Conservation (phyloP, 2,329 filamentous ascomycete species). For the Xylaria multiplex region DNA sequence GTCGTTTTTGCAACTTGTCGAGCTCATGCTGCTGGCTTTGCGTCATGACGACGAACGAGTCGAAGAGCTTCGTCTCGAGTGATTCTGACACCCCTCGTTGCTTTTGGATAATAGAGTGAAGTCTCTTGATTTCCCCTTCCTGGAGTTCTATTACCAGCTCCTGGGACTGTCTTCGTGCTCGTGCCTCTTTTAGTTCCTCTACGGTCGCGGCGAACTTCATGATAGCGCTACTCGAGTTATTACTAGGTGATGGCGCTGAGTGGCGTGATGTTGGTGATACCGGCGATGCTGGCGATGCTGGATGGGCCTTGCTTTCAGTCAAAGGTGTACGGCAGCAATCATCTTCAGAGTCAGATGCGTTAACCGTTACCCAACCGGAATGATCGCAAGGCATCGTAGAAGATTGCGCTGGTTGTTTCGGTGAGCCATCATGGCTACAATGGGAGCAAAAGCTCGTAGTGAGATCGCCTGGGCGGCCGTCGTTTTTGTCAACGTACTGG, state of each 20-base stretch:
- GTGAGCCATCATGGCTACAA: not conserved
- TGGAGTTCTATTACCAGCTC: slow-evolving; percentile 3
- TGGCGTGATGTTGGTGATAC: not conserved
- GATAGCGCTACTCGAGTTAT: not conserved
- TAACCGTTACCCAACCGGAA: slow-evolving; percentile 15
- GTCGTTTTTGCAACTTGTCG: slow-evolving; percentile 19
- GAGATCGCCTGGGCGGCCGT: not conserved
- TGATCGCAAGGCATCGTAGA: not conserved
- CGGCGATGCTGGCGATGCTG: not conserved
- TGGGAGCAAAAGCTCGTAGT: not conserved
- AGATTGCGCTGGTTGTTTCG: not conserved
- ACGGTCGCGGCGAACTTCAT: not conserved
- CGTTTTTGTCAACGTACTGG: not conserved
- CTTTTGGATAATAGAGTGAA: not conserved
- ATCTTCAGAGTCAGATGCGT: slow-evolving; percentile 1
- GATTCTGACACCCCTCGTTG: not conserved
- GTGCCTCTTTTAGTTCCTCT: not conserved
- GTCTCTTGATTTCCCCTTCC: not conserved
- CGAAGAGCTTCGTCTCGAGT: slow-evolving; percentile 16
- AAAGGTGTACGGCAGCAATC: slow-evolving; percentile 5
- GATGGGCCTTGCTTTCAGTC: not conserved
- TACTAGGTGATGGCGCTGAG: not conserved
- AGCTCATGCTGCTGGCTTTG: slow-evolving; percentile 26
- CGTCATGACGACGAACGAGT: slow-evolving; percentile 21
- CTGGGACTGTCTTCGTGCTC: not conserved